Base-by-base conservation (phyloP, 345 rosid species). In the Limnanthes douglasii region DNA sequence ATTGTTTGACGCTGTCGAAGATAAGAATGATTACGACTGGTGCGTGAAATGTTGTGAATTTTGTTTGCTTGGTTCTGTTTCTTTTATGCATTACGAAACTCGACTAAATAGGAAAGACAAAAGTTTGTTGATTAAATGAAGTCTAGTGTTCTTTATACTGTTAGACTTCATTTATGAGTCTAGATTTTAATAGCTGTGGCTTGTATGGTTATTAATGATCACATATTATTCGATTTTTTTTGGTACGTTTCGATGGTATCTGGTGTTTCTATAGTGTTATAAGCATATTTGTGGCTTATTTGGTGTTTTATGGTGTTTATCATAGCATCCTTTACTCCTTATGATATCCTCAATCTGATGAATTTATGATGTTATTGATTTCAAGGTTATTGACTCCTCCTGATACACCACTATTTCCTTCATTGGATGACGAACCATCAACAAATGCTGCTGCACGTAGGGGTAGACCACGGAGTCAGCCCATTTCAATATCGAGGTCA, bases 11-110 rank as follows among this genome's bases (percentile, higher is more conserved):
- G 84, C 59, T 20, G 98, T 83, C 8, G 94, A 69, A 50, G 95
- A 80, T 43, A 90, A 90, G 60, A 84, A 84, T 54, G 98, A 90
- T 60, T 90, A 90, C 61, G 98, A 90, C 30, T 90, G 98, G 98
- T 90, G 44, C 44, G 78, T 48, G 22, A 13, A 54, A 7, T 53
- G 59, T 60, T 37, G 45, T 14, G 12, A 11, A 37, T 24, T 20
- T 18, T 41, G 14, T 21, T 36, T 22, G 11, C 41, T 48, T 10
- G 5, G 39, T 22, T 3, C 19, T 21, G 11, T 46, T 24, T 20
- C 40, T 27, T 40, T 30, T 21, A 24, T 27, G 43, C 11, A 34
- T 35, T 15, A 35, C 21, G 12, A 2, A 14, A 34, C 7, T 16
- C 2, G 10, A 33, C 9, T 25, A 11, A 18, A 24, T 8, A 16